Conservation (phyloP, 495 filamentous ascomycete genomes). For the Thozetella sp. region DNA sequence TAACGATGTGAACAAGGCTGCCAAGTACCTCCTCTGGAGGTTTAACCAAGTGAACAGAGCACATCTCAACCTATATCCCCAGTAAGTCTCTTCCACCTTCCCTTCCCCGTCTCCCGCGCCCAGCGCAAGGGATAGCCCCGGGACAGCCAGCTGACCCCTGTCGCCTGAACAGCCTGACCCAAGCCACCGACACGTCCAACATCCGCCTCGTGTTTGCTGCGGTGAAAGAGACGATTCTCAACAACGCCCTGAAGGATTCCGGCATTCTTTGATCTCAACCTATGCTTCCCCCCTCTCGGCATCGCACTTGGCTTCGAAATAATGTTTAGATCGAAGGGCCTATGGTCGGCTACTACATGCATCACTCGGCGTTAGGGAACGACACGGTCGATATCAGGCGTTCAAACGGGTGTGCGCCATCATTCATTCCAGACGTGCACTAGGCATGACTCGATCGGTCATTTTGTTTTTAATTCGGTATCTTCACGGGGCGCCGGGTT, state of each 20-base stretch:
- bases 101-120: neutral
- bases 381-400: conserved; percentile 14
- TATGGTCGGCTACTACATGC: conserved; percentile 14
- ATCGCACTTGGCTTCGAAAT: conserved; percentile 4
- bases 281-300: neutral
- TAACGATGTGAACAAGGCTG: conserved; percentile 95
- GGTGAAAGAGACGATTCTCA: conserved; percentile 97
- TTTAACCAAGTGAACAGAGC: conserved; percentile 98
- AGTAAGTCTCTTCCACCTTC: too few species aligned
- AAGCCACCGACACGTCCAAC: conserved; percentile 98
- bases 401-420: conserved; percentile 11
- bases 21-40: conserved; percentile 96
- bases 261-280: conserved; percentile 75
- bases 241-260: conserved; percentile 97
- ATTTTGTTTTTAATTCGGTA: conserved; percentile 2
- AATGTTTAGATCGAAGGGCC: conserved; percentile 17
- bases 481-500: neutral
- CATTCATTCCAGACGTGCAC: neutral
- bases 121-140: too few species aligned
- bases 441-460: neutral
- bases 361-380: conserved; percentile 26
- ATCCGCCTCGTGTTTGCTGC: conserved; percentile 97
- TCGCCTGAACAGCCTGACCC: conserved; percentile 71
- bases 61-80: conserved; percentile 94
- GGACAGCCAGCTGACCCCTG: conserved; percentile 2